These are phyloP conservation scores for Albifimbria verrucaria DNA, from an alignment of 2,329 filamentous ascomycete genomes.

Conservation along the genomic window DNA sequence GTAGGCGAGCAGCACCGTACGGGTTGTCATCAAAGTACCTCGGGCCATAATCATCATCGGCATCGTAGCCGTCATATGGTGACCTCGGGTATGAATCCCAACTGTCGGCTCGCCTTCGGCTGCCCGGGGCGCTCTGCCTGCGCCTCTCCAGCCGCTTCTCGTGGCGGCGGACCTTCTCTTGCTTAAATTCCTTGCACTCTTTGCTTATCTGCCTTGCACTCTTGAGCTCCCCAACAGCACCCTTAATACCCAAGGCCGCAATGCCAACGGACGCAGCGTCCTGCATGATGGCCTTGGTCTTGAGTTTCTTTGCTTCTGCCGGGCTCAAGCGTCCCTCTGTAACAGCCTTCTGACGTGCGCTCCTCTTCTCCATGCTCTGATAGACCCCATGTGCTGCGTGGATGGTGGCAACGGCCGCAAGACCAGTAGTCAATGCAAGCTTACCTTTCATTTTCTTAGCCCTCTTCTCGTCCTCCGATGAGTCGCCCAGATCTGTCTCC, in stretches of 20 bases:
- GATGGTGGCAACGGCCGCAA: constrained; percentile 57
- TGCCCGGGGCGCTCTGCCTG: constrained; percentile 22
- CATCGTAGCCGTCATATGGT: constrained; percentile 35
- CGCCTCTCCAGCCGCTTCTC: constrained; percentile 41
- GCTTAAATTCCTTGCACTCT: constrained; percentile 46
- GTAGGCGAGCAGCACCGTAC: constrained; percentile 37
- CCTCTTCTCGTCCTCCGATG: constrained; percentile 52
- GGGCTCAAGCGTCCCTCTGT: constrained; percentile 49
- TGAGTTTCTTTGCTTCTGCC: constrained; percentile 53
- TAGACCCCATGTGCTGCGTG: constrained; percentile 59
- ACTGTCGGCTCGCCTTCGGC: constrained; percentile 40
- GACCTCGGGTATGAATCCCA: constrained; percentile 40
- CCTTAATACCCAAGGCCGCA: constrained; percentile 55
- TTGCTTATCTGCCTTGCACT: constrained; percentile 48
- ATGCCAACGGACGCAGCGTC: constrained; percentile 58
- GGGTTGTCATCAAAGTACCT: constrained; percentile 46
- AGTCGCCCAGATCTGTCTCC: constrained; percentile 55
- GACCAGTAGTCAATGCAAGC: constrained; percentile 54
- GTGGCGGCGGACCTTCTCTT: constrained; percentile 48
- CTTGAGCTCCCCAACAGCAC: constrained; percentile 54
- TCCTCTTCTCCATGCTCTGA: constrained; percentile 55
- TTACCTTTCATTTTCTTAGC: constrained; percentile 60
- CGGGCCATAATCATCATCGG: constrained; percentile 37
- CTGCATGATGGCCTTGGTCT: constrained; percentile 53
- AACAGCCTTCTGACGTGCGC: constrained; percentile 50